phyloP scores from a whole-genome alignment of 352 stramenopile genomes.

The Stramenopiles sp. region DNA sequence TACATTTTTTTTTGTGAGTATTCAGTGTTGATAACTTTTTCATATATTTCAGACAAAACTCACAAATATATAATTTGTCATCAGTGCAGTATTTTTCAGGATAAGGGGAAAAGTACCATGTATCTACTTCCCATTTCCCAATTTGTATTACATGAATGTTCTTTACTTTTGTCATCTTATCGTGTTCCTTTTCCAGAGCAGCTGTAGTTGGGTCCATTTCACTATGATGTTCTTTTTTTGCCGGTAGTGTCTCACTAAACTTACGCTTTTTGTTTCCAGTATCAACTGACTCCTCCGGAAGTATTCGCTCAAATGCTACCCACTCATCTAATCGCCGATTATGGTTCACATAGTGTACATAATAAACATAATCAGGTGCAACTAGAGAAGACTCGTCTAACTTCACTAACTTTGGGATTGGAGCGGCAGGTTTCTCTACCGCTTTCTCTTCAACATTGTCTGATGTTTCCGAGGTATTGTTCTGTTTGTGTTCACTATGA shows the following conservation, averaged over 20 bases:
- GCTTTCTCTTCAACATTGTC: too few relatives aligned
- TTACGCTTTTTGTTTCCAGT: conserved; percentile 3
- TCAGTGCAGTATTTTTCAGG: conserved; percentile 28
- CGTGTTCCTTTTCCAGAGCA: conserved; percentile 37
- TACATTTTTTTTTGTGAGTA: conserved; percentile 18
- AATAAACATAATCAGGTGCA: conserved; percentile 22
- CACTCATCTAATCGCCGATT: conserved; percentile 16
- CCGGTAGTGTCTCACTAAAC: neutral
- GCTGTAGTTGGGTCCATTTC: conserved; percentile 23
- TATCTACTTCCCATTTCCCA: conserved; percentile 34
- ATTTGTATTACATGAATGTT: conserved; percentile 47
- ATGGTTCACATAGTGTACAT: conserved; percentile 34
- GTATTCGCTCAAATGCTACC: conserved; percentile 10
- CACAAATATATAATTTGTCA: conserved; percentile 41
- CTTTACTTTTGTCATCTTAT: conserved; percentile 58
- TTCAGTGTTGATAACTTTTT: conserved; percentile 22
- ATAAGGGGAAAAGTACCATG: conserved; percentile 60
- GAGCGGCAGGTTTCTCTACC: too few relatives aligned
- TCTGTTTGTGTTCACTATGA: too few relatives aligned
- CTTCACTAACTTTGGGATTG: too few relatives aligned
- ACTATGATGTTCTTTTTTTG: conserved; percentile 4
- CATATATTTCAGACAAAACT: conserved; percentile 57
- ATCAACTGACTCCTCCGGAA: conserved; percentile 4
- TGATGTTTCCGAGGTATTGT: too few relatives aligned
- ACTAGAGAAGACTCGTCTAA: too few relatives aligned